phyloP scores from a whole-genome alignment of 2,329 filamentous ascomycete genomes.

The Helotiales sp. region DNA sequence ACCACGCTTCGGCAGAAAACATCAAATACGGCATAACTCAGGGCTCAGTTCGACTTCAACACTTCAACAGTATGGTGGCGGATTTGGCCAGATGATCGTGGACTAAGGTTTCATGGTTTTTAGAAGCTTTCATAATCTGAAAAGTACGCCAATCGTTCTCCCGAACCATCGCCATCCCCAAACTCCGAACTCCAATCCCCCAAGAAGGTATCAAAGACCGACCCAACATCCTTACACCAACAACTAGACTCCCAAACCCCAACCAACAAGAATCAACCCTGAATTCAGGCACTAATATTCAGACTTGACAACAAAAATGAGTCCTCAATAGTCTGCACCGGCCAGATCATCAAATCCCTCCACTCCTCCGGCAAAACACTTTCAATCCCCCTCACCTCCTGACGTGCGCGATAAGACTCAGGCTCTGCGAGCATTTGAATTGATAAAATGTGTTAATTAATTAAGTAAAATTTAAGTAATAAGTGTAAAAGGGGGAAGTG shows the following conservation, averaged over 20 bases:
- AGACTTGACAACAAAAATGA: neutral
- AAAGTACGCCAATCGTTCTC: neutral
- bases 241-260: too few relatives aligned
- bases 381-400: slow-evolving; percentile 26
- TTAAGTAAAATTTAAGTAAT: too few relatives aligned
- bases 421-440: too few relatives aligned
- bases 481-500: too few relatives aligned
- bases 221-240: too few relatives aligned
- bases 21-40: too few relatives aligned
- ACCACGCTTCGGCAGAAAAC: neutral
- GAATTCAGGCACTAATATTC: neutral
- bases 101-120: neutral
- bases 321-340: slow-evolving; percentile 23
- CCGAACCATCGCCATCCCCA: neutral
- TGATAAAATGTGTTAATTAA: too few relatives aligned
- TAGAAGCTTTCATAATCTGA: neutral
- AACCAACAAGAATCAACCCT: neutral
- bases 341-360: slow-evolving; percentile 29
- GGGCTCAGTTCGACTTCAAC: neutral
- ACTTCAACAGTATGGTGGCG: neutral
- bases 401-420: too few relatives aligned
- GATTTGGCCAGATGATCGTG: neutral
- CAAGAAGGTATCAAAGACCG: neutral
- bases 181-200: neutral
- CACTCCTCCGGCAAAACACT: slow-evolving; percentile 23